Conservation (phyloP, 2,329 filamentous ascomycete genomes). For the Fusarium incarnatum region DNA sequence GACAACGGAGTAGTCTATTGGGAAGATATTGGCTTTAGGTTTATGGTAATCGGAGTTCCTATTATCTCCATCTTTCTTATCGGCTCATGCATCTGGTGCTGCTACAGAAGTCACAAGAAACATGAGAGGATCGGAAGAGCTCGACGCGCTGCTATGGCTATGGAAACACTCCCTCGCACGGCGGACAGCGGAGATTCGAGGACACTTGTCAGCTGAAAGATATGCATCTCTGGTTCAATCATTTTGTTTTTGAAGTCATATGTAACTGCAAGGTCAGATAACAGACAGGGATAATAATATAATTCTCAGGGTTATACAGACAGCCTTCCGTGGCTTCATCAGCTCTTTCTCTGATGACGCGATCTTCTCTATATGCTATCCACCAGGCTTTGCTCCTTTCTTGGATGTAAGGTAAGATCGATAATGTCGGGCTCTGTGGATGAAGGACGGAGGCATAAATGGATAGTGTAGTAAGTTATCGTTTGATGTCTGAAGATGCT, state of each 20-base stretch:
- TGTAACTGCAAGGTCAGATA: background rate
- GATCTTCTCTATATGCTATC: too few relatives aligned
- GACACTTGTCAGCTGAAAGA: background rate
- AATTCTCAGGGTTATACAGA: background rate
- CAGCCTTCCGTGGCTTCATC: background rate
- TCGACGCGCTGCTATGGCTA: background rate
- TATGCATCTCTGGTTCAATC: background rate
- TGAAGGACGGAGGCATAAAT: too few relatives aligned
- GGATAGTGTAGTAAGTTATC: too few relatives aligned
- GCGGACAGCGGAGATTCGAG: background rate
- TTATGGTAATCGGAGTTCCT: background rate
- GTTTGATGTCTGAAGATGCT: too few relatives aligned
- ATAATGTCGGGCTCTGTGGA: too few relatives aligned
- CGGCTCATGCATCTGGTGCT: background rate
- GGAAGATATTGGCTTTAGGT: background rate
- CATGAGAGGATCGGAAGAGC: background rate
- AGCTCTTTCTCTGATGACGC: background rate
- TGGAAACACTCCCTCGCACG: background rate
- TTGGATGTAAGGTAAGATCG: too few relatives aligned
- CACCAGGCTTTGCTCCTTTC: too few relatives aligned
- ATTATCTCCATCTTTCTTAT: background rate
- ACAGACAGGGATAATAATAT: background rate
- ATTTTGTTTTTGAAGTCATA: background rate
- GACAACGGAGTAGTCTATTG: background rate
- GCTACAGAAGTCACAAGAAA: background rate